These are phyloP conservation scores for Paecilomyces dactylethromorphus DNA, from an alignment of 2,329 filamentous ascomycete genomes.

Conservation along the genomic window DNA sequence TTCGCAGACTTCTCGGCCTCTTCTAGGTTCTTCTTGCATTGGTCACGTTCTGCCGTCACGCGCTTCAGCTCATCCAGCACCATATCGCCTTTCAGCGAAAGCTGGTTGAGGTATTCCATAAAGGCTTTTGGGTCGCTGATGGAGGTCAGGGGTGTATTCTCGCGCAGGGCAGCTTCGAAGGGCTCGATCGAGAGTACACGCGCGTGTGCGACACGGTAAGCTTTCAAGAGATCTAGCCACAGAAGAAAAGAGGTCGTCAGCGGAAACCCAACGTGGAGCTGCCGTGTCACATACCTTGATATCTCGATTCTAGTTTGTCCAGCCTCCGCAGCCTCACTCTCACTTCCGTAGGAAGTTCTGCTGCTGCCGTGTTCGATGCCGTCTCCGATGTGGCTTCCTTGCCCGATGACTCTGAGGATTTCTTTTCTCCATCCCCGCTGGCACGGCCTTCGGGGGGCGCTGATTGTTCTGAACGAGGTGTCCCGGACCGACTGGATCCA, in stretches of 20 bases:
- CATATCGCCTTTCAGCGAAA: conserved; percentile 84
- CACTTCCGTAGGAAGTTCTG: conserved; percentile 67
- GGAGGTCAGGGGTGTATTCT: conserved; percentile 85
- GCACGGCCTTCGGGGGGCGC: conserved; percentile 15
- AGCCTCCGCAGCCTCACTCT: conserved; percentile 71
- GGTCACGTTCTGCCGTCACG: conserved; percentile 74
- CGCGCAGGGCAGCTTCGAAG: conserved; percentile 84
- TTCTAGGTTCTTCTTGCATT: conserved; percentile 69
- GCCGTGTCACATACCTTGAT: conserved; percentile 56
- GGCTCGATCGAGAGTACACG: conserved; percentile 82
- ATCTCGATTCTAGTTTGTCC: conserved; percentile 83
- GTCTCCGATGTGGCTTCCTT: conserved; percentile 15
- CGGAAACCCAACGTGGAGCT: neutral
- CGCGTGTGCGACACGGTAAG: conserved; percentile 85
- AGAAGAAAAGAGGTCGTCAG: conserved; percentile 1
- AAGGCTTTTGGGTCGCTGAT: conserved; percentile 80
- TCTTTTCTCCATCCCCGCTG: conserved; percentile 15
- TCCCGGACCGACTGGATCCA: conserved; percentile 54
- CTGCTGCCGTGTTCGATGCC: conserved; percentile 14
- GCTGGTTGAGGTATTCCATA: conserved; percentile 81
- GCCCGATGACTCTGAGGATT: conserved; percentile 11
- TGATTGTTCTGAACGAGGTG: conserved; percentile 48
- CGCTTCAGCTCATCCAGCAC: conserved; percentile 88
- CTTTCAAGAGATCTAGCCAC: conserved; percentile 71
- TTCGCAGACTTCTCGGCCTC: conserved; percentile 59